Conservation (phyloP, 345 rosid species). For the Corchorus capsularis region DNA sequence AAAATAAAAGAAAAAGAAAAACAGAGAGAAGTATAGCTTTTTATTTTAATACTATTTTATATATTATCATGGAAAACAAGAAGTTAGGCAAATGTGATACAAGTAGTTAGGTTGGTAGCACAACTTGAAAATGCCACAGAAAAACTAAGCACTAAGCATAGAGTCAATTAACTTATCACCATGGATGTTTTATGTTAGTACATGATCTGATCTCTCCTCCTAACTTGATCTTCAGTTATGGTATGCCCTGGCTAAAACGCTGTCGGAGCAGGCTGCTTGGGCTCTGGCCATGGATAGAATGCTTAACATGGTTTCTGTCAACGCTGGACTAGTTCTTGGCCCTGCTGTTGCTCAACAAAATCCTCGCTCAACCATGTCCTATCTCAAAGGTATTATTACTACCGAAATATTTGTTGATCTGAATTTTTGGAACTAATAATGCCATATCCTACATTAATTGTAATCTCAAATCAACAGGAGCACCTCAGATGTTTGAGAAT, state of each 20-base stretch:
- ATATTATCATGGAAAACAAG: too few species aligned
- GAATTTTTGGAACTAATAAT: not conserved
- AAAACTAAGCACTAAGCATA: not conserved
- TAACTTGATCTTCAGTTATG: conserved; percentile 51
- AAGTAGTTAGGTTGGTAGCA: not conserved
- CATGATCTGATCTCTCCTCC: not conserved
- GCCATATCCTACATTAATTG: not conserved
- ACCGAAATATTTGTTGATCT: not conserved
- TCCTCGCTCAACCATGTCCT: conserved; percentile 67
- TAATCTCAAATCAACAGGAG: conserved; percentile 46
- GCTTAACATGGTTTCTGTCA: conserved; percentile 82
- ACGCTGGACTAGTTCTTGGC: conserved; percentile 73
- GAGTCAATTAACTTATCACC: not conserved
- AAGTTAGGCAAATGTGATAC: not conserved
- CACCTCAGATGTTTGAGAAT: conserved; percentile 78
- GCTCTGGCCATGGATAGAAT: conserved; percentile 87
- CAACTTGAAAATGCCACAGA: not conserved
- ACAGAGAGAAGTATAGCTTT: too few species aligned
- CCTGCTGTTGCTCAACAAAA: conserved; percentile 67
- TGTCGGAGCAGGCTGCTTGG: conserved; percentile 86
- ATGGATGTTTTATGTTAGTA: not conserved
- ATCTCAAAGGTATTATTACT: conserved; percentile 62
- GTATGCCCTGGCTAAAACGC: conserved; percentile 80
- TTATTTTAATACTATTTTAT: too few species aligned
- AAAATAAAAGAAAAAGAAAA: too few species aligned